Percentiles rank a stretch among this genome's conserved stretches.
phyloP scores from a whole-genome alignment of 139 green algal genomes.

The Helicosporidium sp. region DNA sequence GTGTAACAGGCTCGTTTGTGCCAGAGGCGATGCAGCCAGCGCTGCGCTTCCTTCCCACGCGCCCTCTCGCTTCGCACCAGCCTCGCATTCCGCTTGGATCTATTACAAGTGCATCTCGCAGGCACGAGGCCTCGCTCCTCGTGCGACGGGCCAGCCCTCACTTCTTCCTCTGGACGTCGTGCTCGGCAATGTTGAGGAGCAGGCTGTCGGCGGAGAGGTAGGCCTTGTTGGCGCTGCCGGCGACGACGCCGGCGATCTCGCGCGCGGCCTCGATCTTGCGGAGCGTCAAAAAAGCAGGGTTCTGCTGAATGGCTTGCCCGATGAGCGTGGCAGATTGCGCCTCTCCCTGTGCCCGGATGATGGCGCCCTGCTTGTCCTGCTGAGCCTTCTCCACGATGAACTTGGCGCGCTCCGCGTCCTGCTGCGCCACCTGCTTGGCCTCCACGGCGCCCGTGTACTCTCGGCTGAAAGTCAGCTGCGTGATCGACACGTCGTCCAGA shows the following conservation, averaged over 20 bases:
- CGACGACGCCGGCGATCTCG: constrained; percentile 76
- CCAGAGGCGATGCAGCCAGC: too few relatives aligned
- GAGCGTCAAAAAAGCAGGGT: constrained; percentile 5
- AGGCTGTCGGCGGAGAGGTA: constrained; percentile 79
- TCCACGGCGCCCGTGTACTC: constrained; percentile 93
- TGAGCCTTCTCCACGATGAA: constrained; percentile 90
- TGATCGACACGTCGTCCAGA: constrained; percentile 97
- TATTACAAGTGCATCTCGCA: too few relatives aligned
- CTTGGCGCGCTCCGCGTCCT: constrained; percentile 92
- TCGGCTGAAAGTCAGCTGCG: constrained; percentile 79
- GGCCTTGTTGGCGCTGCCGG: constrained; percentile 61
- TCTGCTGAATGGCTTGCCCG: constrained; percentile 68
- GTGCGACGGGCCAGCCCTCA: too few relatives aligned
- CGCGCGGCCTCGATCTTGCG: constrained; percentile 84
- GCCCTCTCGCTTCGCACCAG: too few relatives aligned
- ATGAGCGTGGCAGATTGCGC: constrained; percentile 74
- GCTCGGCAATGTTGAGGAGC: constrained; percentile 66
- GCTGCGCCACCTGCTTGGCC: constrained; percentile 95
- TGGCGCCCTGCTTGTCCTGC: constrained; percentile 84
- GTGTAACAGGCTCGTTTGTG: too few relatives aligned
- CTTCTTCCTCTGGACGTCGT: neutral
- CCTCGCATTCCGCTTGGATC: too few relatives aligned
- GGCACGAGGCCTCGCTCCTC: too few relatives aligned
- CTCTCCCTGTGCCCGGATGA: constrained; percentile 86
- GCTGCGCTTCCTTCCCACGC: too few relatives aligned